Evolutionary conservation across 352 stramenopile species (phyloP).

Genomic region (Phytophthora meadii): DNA sequence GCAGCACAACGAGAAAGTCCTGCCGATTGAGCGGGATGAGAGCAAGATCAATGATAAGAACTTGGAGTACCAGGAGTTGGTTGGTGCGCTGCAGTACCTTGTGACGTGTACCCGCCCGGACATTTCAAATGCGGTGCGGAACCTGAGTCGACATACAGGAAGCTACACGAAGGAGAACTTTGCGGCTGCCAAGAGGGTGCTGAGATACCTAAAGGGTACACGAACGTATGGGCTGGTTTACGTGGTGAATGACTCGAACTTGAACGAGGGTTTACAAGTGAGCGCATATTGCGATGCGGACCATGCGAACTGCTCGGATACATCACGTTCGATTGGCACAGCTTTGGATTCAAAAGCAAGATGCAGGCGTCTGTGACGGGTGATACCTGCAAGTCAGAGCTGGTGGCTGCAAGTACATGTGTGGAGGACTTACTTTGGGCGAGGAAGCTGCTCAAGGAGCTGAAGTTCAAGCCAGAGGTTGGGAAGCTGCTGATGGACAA

Average conservation of each 20-base stretch:
- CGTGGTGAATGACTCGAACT: not conserved
- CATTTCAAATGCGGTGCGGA: constrained; percentile 1
- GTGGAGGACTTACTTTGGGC: constrained; percentile 7
- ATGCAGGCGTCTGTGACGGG: constrained; percentile 8
- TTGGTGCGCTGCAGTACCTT: constrained; percentile 10
- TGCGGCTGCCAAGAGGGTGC: not conserved
- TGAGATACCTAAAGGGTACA: constrained; percentile 1
- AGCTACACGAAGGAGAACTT: constrained; percentile 6
- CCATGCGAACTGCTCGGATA: constrained; percentile 3
- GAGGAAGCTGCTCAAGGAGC: not conserved
- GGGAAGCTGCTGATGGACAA: not conserved
- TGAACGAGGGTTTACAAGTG: not conserved
- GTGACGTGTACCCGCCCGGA: constrained; percentile 3
- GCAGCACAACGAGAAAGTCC: constrained; percentile 6
- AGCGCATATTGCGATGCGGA: constrained; percentile 6
- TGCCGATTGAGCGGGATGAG: not conserved
- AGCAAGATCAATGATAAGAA: constrained; percentile 4
- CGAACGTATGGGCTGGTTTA: constrained; percentile 7
- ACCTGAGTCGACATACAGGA: not conserved
- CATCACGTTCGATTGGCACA: constrained; percentile 3
- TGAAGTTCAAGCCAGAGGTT: not conserved
- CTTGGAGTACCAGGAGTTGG: constrained; percentile 3
- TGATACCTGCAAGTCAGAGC: constrained; percentile 12
- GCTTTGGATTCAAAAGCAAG: constrained; percentile 14
- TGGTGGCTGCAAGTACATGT: constrained; percentile 7